Percentiles rank a stretch among this genome's conserved stretches.
phyloP scores from a whole-genome alignment of 106 monocot species.

The Posidonia australis region DNA sequence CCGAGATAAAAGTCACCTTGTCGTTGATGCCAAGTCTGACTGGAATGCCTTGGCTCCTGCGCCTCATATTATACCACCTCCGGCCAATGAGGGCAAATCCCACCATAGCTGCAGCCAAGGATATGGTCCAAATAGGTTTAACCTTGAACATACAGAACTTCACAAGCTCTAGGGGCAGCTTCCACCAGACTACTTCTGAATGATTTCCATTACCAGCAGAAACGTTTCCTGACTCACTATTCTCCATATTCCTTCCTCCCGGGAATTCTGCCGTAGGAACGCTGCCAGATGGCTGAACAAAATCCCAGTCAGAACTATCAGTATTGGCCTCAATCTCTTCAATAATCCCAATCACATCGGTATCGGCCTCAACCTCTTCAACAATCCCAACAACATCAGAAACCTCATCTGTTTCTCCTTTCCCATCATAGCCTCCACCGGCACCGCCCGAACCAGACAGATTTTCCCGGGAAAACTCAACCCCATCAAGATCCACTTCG shows the following conservation, averaged over 20 bases:
- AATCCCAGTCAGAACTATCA: too few relatives aligned
- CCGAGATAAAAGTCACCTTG: slow-evolving; percentile 28
- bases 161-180: slow-evolving; percentile 27
- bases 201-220: background rate
- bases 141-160: slow-evolving; percentile 27
- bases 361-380: too few relatives aligned
- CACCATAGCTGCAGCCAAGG: slow-evolving; percentile 25
- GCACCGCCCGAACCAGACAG: too few relatives aligned
- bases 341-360: too few relatives aligned
- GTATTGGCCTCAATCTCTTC: too few relatives aligned
- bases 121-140: slow-evolving; percentile 38
- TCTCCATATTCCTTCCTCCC: background rate
- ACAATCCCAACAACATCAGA: too few relatives aligned
- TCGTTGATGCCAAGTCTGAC: slow-evolving; percentile 24
- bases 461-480: too few relatives aligned
- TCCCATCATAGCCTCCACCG: too few relatives aligned
- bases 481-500: too few relatives aligned
- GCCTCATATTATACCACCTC: slow-evolving; percentile 36
- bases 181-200: slow-evolving; percentile 29
- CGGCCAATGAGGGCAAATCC: slow-evolving; percentile 28
- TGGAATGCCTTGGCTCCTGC: slow-evolving; percentile 11
- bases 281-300: background rate
- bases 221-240: background rate
- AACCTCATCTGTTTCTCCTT: too few relatives aligned
- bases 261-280: background rate